A percentile compares a stretch with the other conserved stretches of the same genome.
Conservation (phyloP, 257 asterid genomes). For the Vinca minor region DNA sequence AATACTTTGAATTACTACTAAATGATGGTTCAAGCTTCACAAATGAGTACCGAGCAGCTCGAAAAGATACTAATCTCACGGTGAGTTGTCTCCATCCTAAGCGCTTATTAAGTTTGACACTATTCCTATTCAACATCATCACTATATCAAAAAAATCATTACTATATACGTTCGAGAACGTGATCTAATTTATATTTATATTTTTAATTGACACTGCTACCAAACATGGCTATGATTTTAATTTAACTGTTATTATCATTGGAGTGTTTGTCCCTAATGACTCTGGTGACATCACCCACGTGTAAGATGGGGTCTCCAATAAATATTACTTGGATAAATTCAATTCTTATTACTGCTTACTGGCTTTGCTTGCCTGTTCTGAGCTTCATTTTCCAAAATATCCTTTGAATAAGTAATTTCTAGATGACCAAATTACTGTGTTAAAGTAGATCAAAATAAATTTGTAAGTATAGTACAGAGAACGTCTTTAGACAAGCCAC, state of each 20-base stretch:
- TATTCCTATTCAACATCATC: background rate
- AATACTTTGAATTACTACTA: conserved; percentile 59
- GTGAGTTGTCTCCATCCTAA: conserved; percentile 35
- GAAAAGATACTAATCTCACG: conserved; percentile 67
- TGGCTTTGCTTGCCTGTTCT: background rate
- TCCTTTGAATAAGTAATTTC: background rate
- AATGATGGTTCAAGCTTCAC: conserved; percentile 77
- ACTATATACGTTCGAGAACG: background rate
- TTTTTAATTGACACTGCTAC: too few species aligned
- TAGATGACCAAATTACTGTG: background rate
- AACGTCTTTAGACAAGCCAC: background rate
- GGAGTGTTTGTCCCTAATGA: background rate
- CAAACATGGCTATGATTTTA: background rate
- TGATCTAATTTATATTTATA: background rate
- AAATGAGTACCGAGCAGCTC: conserved; percentile 54
- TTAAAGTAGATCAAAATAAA: background rate
- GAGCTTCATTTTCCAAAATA: background rate
- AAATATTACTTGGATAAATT: background rate
- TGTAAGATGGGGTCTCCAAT: background rate
- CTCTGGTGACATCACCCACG: background rate
- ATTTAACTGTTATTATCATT: background rate
- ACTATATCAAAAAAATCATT: background rate
- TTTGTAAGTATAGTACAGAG: background rate
- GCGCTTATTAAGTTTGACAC: background rate
- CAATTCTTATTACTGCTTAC: background rate